Base-by-base conservation (phyloP, 371 early-diverging fungal genomes). In the Dichotomocladium elegans region DNA sequence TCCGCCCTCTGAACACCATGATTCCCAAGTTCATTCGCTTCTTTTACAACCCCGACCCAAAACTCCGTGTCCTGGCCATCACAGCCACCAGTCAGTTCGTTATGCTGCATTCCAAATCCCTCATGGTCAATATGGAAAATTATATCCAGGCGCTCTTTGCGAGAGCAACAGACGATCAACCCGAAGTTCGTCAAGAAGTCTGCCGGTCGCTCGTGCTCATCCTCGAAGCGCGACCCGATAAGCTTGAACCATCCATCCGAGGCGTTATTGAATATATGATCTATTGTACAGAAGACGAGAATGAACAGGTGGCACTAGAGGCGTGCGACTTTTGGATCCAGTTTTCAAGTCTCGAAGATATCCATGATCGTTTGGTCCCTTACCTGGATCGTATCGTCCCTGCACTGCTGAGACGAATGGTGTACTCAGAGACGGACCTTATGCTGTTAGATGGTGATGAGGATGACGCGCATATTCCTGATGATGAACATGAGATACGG, bases 271-370 rank as follows among this genome's bases (percentile, higher is more conserved):
- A 88, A 52, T 98, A 93, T 73, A 95, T 98, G 92, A 80, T 98
- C n/a, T 79, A 78, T 58, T 89, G 88, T 53, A 92, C 91, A 25
- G 77, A 83, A 58, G 86, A 83, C 61, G 80, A 82, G 31, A 88
- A 93, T 34, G 84, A 88, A n/a, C 61, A 70, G 33, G 85, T 96
- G 6, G 95, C 95, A 15, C 67, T 95, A 52, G 95, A 95, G 71
- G 96, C 97, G 10, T 92, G 93, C 71, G 98, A 98, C 73, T 96
- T 98, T 69, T 98, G 96, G 96, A 68, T 93, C 19, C 87, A 89
- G 24, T 89, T 95, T 73, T 87, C 90, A 25, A 92, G 92, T 62
- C 19, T 54, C 5, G 28, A 86, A 83, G 49, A 47, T 48, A 85
- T 89, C 15, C 70, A 72, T 41, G 86, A 85, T 35, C 73, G 86